These are phyloP conservation scores for Tephrocybe sp. DNA, from an alignment of 768 basidiomycete genomes.

Conservation along the genomic window DNA sequence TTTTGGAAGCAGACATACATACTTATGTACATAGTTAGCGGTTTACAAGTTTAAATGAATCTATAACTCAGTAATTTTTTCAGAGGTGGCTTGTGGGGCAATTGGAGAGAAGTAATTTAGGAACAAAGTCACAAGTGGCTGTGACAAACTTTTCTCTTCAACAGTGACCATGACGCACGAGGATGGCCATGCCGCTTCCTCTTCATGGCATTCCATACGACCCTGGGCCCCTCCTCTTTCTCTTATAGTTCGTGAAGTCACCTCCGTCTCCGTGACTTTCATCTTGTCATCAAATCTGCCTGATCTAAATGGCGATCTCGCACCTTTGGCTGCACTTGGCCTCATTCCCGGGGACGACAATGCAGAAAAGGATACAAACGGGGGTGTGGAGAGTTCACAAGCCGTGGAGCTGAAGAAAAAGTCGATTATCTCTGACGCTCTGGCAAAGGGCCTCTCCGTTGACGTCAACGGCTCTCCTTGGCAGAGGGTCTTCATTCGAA, in stretches of 20 bases:
- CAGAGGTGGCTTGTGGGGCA: too few relatives aligned
- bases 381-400: conserved; percentile 29
- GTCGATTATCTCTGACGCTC: conserved; percentile 61
- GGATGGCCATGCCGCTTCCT: conserved; percentile 18
- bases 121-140: too few relatives aligned
- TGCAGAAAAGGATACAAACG: conserved; percentile 34
- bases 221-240: conserved; percentile 77
- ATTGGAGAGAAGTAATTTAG: too few relatives aligned
- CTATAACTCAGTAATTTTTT: too few relatives aligned
- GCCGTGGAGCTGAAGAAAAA: conserved; percentile 26
- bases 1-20: too few relatives aligned
- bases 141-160: not conserved
- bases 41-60: too few relatives aligned
- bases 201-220: conserved; percentile 68
- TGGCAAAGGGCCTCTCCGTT: conserved; percentile 74
- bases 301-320: conserved; percentile 33
- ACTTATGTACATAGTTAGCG: too few relatives aligned
- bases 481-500: conserved; percentile 76
- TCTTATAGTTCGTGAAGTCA: conserved; percentile 74
- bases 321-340: conserved; percentile 43
- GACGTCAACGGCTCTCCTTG: conserved; percentile 80
- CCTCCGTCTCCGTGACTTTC: conserved; percentile 84
- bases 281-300: conserved; percentile 59
- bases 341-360: conserved; percentile 31
- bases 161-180: conserved; percentile 26